Evolutionary conservation across 1,284 basidiomycete species (phyloP).

Genomic region (Phellopilus nigrolimitatus): DNA sequence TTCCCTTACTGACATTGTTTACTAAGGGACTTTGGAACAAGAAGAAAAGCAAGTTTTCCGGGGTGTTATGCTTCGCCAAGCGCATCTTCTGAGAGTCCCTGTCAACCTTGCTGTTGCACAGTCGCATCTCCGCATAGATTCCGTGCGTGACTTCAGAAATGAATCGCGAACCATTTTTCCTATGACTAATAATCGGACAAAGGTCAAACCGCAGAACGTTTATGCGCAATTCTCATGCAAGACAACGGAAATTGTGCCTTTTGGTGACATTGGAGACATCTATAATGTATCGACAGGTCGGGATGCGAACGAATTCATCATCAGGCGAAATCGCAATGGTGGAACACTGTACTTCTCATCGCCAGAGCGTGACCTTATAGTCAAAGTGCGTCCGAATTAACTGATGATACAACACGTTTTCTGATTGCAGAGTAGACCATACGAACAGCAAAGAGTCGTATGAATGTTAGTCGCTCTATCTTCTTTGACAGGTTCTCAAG

Average conservation of each 20-base stretch:
- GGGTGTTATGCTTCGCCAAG: conserved; percentile 60
- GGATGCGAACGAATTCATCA: conserved; percentile 77
- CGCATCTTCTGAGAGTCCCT: conserved; percentile 56
- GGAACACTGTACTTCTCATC: conserved; percentile 69
- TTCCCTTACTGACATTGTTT: too few species aligned
- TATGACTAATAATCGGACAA: background rate
- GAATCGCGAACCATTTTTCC: background rate
- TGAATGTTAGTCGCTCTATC: conserved; percentile 52
- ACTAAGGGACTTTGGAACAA: conserved; percentile 51
- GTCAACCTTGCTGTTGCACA: conserved; percentile 57
- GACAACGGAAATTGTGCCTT: conserved; percentile 73
- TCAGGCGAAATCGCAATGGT: conserved; percentile 66
- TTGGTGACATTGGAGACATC: conserved; percentile 79
- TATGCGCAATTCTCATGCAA: conserved; percentile 61
- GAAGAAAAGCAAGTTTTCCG: conserved; percentile 48
- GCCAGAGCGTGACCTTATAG: conserved; percentile 62
- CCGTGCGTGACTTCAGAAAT: conserved; percentile 39
- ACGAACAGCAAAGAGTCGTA: conserved; percentile 62
- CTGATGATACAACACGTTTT: conserved; percentile 9
- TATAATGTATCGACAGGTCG: conserved; percentile 73
- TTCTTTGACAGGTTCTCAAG: conserved; percentile 67
- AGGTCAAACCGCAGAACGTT: conserved; percentile 63
- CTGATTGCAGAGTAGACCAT: conserved; percentile 44
- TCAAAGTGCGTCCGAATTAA: conserved; percentile 49
- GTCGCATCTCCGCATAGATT: conserved; percentile 65